Evolutionary conservation across 106 monocot genomes (phyloP), one percentile per base, ranked within the genome.

Genomic region (Phalaenopsis aphrodite): DNA sequence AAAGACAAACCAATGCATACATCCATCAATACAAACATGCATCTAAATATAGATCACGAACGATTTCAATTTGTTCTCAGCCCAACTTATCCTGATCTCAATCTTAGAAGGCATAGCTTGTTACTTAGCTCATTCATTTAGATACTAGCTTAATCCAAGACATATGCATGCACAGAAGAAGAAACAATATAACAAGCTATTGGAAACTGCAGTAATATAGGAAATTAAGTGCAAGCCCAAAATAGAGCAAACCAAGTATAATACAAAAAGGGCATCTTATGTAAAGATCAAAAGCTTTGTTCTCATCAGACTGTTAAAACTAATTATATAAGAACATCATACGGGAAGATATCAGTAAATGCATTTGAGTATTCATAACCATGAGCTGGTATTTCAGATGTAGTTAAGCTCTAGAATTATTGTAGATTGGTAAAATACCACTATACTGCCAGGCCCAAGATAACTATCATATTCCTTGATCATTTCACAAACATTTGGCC

Each of bases 391-490:
- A 12, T 69, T 69, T 52, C 12, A 1, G 61, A 37, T 39, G 14
- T 38, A 69, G 69, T 37, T 69, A 69, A 38, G 37, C 19, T 74
- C 43, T n/a, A 74, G n/a, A 16, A 49, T 76, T 46, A 1, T 48
- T 68, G 69, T 69, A 8, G 38, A 38, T 39, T 10, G 49, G 23
- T 64, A 52, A 84, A 85, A 43, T 91, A 93, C 98, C 98, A 99
- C 6, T 57, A 56, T 39, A 83, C 98, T 99, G 79, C 98, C 98
- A 78, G 98, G 94, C 75, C 98, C 98, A 82, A 99, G 98, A 85
- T 99, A 99, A 78, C 78, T 83, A 75, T 99, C 98, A 85, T 99
- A 94, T 77, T 99, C 98, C 82, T 82, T 83, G 66, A 99, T 93
- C 98, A 99, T 99, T 48, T 89, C 91, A 86, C 55, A 81, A 77